phyloP scores from a whole-genome alignment of 148 eudicot species.

The Camellia sinensis region DNA sequence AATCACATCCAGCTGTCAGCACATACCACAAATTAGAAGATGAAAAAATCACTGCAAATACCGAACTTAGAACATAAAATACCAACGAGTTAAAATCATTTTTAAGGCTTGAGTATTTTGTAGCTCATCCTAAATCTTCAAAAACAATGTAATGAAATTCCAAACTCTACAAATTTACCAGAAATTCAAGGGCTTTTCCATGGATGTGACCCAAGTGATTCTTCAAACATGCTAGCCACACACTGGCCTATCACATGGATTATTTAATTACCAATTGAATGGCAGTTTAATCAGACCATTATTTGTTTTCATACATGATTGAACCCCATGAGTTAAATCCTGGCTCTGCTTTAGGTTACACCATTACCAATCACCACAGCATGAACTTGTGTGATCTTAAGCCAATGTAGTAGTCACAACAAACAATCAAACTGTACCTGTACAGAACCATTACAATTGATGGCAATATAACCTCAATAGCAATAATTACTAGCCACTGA shows the following conservation, averaged over 20 bases:
- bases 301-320: not conserved
- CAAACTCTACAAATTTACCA: not conserved
- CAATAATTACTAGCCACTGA: not conserved
- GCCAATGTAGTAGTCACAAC: not conserved
- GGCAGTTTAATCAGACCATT: not conserved
- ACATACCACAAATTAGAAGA: not conserved
- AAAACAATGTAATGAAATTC: too few species aligned
- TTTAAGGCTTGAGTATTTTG: too few species aligned
- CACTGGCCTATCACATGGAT: not conserved
- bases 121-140: too few species aligned
- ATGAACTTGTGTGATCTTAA: not conserved
- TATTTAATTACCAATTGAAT: not conserved
- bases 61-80: not conserved
- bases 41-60: not conserved
- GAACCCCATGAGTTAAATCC: not conserved
- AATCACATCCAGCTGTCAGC: constrained; percentile 72
- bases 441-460: not conserved
- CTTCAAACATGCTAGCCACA: not conserved
- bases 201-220: not conserved
- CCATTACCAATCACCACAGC: not conserved
- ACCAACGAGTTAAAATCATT: too few species aligned
- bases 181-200: not conserved
- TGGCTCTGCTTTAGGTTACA: not conserved
- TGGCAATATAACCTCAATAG: not conserved
- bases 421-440: not conserved